Evolutionary conservation across 495 filamentous ascomycete genomes (phyloP), one percentile per base, ranked within the genome.

Genomic region (Neurospora sublineolata): DNA sequence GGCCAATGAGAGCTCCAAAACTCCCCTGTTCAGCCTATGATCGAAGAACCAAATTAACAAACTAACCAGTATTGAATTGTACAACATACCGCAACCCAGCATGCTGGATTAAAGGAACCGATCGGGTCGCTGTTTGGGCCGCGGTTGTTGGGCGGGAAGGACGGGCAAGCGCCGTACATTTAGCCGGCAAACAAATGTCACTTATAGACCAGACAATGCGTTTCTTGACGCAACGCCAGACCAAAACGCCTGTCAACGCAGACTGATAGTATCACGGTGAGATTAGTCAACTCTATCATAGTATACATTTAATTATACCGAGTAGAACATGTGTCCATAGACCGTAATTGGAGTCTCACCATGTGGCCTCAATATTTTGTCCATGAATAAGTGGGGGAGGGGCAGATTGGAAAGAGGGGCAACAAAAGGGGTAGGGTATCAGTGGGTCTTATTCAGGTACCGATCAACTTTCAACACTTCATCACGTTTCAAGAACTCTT

Each of bases 371-470:
- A 18, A 18, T 16, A 33, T 18, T 18, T 7, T 64, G 52, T 33
- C 6, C 23, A 64, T 18, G 23, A 64, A 64, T 16, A 36, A 64
- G 70, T 69, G 70, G 70, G 60, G 70, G 70, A 69, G 64, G 60
- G 70, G 64, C 60, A 39, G 37, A 23, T 37, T 58, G 39, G 60
- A 42, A 67, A 68, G 70, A 40, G 70, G 64, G 18, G 58, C 23
- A 68, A 67, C 36, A 37, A 67, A 71, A 67, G 58, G 70, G 52
- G 70, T 64, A 64, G 14, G 52, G 27, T 64, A 33, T 64, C 42
- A 46, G 7, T 46, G 42, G 42, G 3, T 36, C 42, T 46, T 64
- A 18, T 64, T 64, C 52, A 33, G 52, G 52, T 64, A 36, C 52
- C 52, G 52, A 60, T 60, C 52, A 60, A 60, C 52, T n/a, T n/a